Base-by-base conservation (phyloP, 805 yeast genomes). In the Kodamaea jinghongensis region DNA sequence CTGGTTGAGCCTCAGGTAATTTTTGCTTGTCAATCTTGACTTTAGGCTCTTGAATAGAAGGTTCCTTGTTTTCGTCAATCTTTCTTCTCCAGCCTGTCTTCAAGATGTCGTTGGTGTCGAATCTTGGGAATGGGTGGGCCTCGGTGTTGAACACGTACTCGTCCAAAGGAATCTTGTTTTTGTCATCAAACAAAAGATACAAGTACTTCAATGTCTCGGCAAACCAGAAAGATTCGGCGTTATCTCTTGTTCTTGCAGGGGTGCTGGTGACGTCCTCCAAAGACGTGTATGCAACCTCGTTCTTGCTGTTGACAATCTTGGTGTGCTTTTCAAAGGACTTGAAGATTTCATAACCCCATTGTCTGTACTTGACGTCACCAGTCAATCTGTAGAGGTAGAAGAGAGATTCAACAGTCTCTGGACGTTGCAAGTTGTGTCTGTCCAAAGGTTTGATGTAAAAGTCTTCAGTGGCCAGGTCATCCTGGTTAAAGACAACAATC, bases 171-270 rank as follows among this genome's bases (percentile, higher is more conserved):
- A 85, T 63, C 40, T 78, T 71, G 46, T 75, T 69, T 12, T 71
- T 71, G 50, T 79, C 80, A 48, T 86, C 93, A 62, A 88, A 88
- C 46, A 88, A 65, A 41, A 87, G 63, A 54, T 86, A 86, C 29
- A 89, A 68, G 61, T 89, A 90, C 61, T 90, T 90, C 56, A 90
- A 73, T 3, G 97, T 90, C 60, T 90, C 96, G 2, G 96, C 90
- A 36, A 86, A 71, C 97, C 97, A 90, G 70, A 87, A 88, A 14
- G 95, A 83, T 62, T 89, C 96, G 78, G 86, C 77, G 55, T 86
- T 86, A 60, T 90, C 93, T 39, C 73, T 63, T 45, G 58, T 59
- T 14, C 56, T 54, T 2, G 90, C 80, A 25, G 81, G 78, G 6
- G 65, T 47, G 2, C 51, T 46, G 1, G 86, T 77, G 34, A 87